Base-by-base conservation (phyloP, 495 filamentous ascomycete genomes). In the Penicillium roqueforti region DNA sequence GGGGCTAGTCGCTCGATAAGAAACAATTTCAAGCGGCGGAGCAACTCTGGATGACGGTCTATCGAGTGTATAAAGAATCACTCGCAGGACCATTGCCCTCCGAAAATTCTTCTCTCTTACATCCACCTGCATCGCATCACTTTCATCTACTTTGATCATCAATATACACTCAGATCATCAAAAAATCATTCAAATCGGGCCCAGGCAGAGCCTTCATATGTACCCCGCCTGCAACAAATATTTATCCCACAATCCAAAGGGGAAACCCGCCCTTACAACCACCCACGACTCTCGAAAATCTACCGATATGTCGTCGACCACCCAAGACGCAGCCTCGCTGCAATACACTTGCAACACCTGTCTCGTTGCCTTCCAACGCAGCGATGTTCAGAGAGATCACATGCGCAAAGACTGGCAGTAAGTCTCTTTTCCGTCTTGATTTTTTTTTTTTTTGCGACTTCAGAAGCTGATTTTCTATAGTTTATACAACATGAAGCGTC, bases 371-470 rank as follows among this genome's bases (percentile, higher is more conserved):
- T 97, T 97, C 74, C 86, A 92, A 61, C 87, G 87, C 66, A 87
- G 86, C 66, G 92, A 97, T 67, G 82, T 91, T n/a, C 93, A 98
- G 70, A 83, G 91, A 58, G 85, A 83, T 41, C 93, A 98, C 65
- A 97, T 97, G 91, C 90, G 91, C 62, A 90, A 83, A 60, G 93
- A 98, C 70, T 98, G 93, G 92, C 92, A 97, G 92, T 96, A 83
- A 68, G 91, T 51, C 40, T 55, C 18, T 10, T 38, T n/a, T 26
- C 13, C 39, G 13, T 41, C 47, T 42, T 32, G n/a, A n/a, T 29
- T 22, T 20, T 16, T 10, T 36, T n/a, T 26, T 44, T 19, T 28
- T 14, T 11, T 43, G n/a, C 19, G 14, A 36, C 9, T 20, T 29
- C 5, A 47, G 32, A 59, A 40, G 34, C 36, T 31, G 7, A 50